phyloP scores from a whole-genome alignment of 2,329 filamentous ascomycete genomes.

The Colletotrichum graminicola region DNA sequence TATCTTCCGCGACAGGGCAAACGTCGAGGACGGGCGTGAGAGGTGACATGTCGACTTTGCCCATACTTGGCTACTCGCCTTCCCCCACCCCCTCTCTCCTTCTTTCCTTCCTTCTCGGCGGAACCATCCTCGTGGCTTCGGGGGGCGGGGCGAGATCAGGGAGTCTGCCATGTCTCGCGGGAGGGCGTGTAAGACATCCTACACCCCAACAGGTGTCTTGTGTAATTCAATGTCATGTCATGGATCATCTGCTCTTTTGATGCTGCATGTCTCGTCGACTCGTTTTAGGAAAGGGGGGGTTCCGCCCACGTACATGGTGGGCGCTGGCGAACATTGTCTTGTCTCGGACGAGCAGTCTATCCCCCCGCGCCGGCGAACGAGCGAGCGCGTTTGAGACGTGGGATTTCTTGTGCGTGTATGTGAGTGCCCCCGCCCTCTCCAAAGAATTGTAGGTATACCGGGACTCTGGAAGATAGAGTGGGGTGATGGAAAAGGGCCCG shows the following conservation, averaged over 20 bases:
- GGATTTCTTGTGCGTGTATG: not conserved
- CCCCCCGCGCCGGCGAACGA: not conserved
- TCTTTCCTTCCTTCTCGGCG: not conserved
- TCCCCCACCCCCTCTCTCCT: not conserved
- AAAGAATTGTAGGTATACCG: not conserved
- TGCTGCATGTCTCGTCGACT: slow-evolving; percentile 10
- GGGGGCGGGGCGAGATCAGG: slow-evolving; percentile 8
- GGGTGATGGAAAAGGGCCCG: not conserved
- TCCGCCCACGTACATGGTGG: too few species aligned
- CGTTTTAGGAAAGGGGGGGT: not conserved
- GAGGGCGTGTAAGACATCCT: not conserved
- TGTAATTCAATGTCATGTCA: not conserved
- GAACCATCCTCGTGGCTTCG: slow-evolving; percentile 20
- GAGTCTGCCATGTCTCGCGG: not conserved
- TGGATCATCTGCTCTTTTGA: not conserved
- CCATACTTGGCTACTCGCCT: not conserved
- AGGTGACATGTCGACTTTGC: slow-evolving; percentile 13
- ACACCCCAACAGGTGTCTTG: not conserved
- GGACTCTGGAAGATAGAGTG: slow-evolving; percentile 2
- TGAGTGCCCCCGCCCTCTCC: not conserved
- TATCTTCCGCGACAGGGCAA: slow-evolving; percentile 6
- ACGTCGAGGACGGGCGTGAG: not conserved
- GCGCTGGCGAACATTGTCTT: slow-evolving; percentile 16
- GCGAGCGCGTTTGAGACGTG: slow-evolving; percentile 6
- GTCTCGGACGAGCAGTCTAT: slow-evolving; percentile 7